Percentiles rank a stretch among this genome's conserved stretches.
These are phyloP conservation scores for Blastobotrys chiropterorum DNA, from an alignment of 805 yeast genomes.

Conservation along the genomic window DNA sequence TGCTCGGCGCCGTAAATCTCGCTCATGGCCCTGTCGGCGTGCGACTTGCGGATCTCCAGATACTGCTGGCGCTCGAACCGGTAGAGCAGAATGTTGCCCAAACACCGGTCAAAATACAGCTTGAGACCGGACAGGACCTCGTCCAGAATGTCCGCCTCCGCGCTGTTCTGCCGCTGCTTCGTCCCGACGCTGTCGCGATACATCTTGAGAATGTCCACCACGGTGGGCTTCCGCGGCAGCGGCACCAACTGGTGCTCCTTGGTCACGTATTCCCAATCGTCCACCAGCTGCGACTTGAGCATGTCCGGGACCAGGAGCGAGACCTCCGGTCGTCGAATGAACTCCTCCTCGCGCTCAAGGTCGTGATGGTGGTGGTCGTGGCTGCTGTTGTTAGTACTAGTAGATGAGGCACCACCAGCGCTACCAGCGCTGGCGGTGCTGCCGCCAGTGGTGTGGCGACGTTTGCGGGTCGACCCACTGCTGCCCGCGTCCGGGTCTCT, in stretches of 20 bases:
- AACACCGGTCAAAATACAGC: slow-evolving; percentile 64
- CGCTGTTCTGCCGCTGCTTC: slow-evolving; percentile 26
- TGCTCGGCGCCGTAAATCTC: slow-evolving; percentile 77
- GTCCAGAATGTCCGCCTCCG: slow-evolving; percentile 44
- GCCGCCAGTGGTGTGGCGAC: slow-evolving; percentile 5
- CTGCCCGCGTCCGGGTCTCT: slow-evolving; percentile 14
- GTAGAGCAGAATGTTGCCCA: slow-evolving; percentile 66
- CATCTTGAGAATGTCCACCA: slow-evolving; percentile 47
- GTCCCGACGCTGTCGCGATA: slow-evolving; percentile 35
- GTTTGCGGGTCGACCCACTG: slow-evolving; percentile 4
- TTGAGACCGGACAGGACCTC: slow-evolving; percentile 70
- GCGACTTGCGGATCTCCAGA: slow-evolving; percentile 39
- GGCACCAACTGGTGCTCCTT: slow-evolving; percentile 65
- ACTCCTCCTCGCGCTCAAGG: slow-evolving; percentile 33
- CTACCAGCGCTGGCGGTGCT: too few relatives aligned
- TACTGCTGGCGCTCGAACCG: slow-evolving; percentile 74
- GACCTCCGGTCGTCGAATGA: slow-evolving; percentile 42
- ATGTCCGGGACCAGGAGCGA: slow-evolving; percentile 53
- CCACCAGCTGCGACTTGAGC: slow-evolving; percentile 67
- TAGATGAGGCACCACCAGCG: slow-evolving; percentile 6
- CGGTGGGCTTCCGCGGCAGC: slow-evolving; percentile 55
- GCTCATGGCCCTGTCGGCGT: slow-evolving; percentile 34
- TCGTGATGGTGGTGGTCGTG: slow-evolving; percentile 25
- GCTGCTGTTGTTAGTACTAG: slow-evolving; percentile 1
- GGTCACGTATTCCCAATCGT: slow-evolving; percentile 91